These are phyloP conservation scores for Orbilia blumenaviensis DNA, from an alignment of 2,329 filamentous ascomycete genomes.

Conservation along the genomic window DNA sequence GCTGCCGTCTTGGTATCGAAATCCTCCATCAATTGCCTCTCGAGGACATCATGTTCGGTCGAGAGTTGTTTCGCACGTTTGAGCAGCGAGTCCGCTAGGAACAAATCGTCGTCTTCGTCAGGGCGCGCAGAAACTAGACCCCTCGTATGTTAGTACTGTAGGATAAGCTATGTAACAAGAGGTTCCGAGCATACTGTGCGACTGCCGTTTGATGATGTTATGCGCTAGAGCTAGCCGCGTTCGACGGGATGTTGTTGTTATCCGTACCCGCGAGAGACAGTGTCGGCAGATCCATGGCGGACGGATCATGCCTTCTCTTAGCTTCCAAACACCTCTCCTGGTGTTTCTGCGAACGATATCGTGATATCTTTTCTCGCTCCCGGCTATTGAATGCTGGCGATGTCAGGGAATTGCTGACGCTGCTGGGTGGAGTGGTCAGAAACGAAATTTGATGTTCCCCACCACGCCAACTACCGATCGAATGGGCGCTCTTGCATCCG, in stretches of 20 bases:
- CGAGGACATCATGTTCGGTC: constrained; percentile 69
- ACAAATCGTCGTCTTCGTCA: constrained; percentile 21
- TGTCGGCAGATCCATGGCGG: constrained; percentile 52
- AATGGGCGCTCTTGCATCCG: neutral
- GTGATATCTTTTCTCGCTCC: neutral
- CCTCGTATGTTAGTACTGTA: neutral
- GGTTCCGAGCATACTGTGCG: constrained; percentile 37
- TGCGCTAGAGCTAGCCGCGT: constrained; percentile 5
- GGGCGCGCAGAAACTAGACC: constrained; percentile 12
- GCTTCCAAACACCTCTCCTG: neutral
- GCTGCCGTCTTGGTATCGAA: constrained; percentile 70
- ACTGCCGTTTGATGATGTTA: constrained; percentile 23
- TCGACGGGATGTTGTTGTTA: neutral
- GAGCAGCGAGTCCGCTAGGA: constrained; percentile 64
- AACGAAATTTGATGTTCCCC: constrained; percentile 35
- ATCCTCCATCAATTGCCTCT: constrained; percentile 64
- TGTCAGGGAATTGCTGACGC: neutral
- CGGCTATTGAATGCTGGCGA: neutral
- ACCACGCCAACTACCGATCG: constrained; percentile 1
- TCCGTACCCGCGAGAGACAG: constrained; percentile 31
- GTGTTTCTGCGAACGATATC: neutral
- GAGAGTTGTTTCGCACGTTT: constrained; percentile 69
- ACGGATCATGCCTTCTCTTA: constrained; percentile 48
- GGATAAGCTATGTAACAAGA: no score
- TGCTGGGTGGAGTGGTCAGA: constrained; percentile 14